Conservation (phyloP, 2,329 filamentous ascomycete genomes). For the Fusarium vanettenii region DNA sequence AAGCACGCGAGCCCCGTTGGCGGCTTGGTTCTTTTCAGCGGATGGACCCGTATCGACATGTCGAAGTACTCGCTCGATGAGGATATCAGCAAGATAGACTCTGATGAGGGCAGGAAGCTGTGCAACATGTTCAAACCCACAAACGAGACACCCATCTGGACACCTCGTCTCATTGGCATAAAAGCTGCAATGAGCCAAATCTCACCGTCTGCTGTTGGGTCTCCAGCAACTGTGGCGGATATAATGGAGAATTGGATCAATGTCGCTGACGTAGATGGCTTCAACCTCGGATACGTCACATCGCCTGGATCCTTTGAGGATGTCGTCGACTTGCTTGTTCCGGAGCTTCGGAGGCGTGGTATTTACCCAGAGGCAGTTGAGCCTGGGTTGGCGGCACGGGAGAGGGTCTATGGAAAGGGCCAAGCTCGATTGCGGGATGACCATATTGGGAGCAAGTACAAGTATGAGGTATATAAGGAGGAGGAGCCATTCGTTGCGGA, state of each 20-base stretch:
- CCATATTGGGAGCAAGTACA: neutral
- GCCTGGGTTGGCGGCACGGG: neutral
- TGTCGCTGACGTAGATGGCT: slow-evolving; percentile 25
- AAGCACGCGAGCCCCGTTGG: neutral
- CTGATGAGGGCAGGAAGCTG: neutral
- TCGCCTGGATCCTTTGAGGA: slow-evolving; percentile 25
- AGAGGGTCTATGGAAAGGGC: neutral
- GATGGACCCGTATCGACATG: neutral
- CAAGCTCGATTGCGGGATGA: neutral
- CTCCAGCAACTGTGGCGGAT: slow-evolving; percentile 29
- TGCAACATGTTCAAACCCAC: neutral
- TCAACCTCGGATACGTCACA: slow-evolving; percentile 30
- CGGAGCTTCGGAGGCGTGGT: neutral
- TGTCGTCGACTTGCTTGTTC: slow-evolving; percentile 17
- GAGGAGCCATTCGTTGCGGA: neutral
- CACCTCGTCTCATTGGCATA: neutral
- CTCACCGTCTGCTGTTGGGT: slow-evolving; percentile 13
- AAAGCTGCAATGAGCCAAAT: neutral
- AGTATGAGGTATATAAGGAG: neutral
- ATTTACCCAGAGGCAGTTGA: neutral
- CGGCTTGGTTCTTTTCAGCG: neutral
- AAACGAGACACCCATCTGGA: neutral
- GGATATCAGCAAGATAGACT: neutral
- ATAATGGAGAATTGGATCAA: slow-evolving; percentile 25
- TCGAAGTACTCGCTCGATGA: neutral